Percentiles rank a stretch among this genome's conserved stretches.
phyloP scores from a whole-genome alignment of 129 eudicot species.

The Saussurea involucrata region DNA sequence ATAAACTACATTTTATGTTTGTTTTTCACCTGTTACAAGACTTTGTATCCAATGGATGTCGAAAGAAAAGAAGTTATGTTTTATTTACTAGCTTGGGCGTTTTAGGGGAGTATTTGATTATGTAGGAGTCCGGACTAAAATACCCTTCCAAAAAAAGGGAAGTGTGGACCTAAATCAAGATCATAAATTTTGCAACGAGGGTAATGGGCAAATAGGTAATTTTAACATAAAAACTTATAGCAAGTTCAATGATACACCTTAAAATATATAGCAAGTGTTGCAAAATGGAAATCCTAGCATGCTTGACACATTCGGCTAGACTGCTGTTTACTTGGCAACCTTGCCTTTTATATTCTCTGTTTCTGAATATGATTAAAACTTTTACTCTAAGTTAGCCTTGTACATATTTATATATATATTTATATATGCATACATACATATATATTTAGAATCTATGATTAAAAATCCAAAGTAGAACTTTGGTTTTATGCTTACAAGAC shows the following conservation, averaged over 20 bases:
- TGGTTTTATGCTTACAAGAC: too few relatives aligned
- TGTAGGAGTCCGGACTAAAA: too few relatives aligned
- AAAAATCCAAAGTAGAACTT: too few relatives aligned
- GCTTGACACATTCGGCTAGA: neutral
- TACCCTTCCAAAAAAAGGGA: neutral
- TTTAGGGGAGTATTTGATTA: too few relatives aligned
- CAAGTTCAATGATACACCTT: neutral
- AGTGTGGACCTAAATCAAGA: neutral
- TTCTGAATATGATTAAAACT: neutral
- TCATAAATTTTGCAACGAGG: neutral
- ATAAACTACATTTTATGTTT: too few relatives aligned
- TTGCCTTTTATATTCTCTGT: neutral
- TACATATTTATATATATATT: neutral
- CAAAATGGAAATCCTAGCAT: neutral
- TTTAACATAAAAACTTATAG: neutral
- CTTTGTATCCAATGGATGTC: too few relatives aligned
- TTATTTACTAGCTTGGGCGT: too few relatives aligned
- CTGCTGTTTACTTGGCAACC: neutral
- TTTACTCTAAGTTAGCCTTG: neutral
- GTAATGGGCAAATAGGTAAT: neutral
- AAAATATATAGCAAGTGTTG: neutral
- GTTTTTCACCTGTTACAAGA: too few relatives aligned
- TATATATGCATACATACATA: too few relatives aligned
- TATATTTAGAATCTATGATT: too few relatives aligned
- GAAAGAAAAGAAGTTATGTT: too few relatives aligned